phyloP scores from a whole-genome alignment of 2,329 filamentous ascomycete genomes.

The Beauveria rudraprayagi region DNA sequence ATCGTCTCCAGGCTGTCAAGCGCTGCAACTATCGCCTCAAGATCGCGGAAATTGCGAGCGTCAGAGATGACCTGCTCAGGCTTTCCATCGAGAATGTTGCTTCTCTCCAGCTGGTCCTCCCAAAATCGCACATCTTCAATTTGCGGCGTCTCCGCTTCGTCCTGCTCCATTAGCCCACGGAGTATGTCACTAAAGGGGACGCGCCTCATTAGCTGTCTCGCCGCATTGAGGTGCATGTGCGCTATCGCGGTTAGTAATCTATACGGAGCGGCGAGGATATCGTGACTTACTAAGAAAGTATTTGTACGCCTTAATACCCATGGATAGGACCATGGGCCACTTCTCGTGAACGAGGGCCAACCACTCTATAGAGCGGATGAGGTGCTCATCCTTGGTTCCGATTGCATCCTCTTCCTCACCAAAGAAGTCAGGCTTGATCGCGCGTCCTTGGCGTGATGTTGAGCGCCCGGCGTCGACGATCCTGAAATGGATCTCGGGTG shows the following conservation, averaged over 20 bases:
- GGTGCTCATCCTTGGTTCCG: constrained; percentile 54
- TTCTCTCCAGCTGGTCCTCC: constrained; percentile 29
- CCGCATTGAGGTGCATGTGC: constrained; percentile 44
- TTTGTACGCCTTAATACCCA: constrained; percentile 68
- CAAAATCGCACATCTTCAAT: constrained; percentile 34
- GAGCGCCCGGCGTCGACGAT: constrained; percentile 37
- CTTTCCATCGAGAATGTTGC: constrained; percentile 27
- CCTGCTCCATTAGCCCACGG: constrained; percentile 29
- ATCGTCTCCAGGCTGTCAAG: constrained; percentile 63
- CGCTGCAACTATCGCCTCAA: constrained; percentile 58
- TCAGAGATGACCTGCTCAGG: constrained; percentile 40
- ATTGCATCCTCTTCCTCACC: constrained; percentile 48
- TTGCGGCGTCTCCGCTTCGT: constrained; percentile 25
- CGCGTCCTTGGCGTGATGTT: constrained; percentile 41
- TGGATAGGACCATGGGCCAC: constrained; percentile 61
- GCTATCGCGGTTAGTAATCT: constrained; percentile 25
- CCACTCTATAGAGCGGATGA: constrained; percentile 82
- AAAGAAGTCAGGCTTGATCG: constrained; percentile 65
- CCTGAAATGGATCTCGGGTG: constrained; percentile 38
- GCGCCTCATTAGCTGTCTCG: constrained; percentile 43
- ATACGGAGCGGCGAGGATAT: background rate
- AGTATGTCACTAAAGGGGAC: constrained; percentile 44
- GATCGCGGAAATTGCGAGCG: constrained; percentile 57
- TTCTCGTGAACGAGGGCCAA: constrained; percentile 65
- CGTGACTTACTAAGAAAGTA: constrained; percentile 68